Evolutionary conservation across 2,329 filamentous ascomycete species (phyloP), one percentile per base, ranked within the genome.

Genomic region (Magnaporthales sp.): DNA sequence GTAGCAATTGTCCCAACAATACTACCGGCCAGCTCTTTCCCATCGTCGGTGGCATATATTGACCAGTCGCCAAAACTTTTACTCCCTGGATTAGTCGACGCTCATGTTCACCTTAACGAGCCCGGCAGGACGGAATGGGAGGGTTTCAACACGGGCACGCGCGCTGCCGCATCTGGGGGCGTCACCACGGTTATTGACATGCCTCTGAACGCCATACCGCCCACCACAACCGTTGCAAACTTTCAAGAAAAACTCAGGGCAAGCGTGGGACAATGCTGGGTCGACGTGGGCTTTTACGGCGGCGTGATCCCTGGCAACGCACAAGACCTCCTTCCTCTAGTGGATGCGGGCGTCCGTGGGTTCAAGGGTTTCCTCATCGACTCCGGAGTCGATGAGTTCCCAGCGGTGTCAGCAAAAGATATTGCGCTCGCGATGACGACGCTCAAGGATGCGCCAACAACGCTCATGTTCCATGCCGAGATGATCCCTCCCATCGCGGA

Each of bases 281-380:
- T 98, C 29, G 95, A 98, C 73, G 93, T 98, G n/a, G 95, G 93
- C 31, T 98, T 99, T 78, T 98, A 98, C 75, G 95, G 95, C 29
- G 95, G 95, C 32, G 88, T 98, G 54, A 88, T 99, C 63, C 95
- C 95, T 3, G 95, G 94, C 1, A 99, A 99, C 74, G 86, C 89
- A 2, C 77, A 85, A 11, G 88, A 98, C 73, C 80, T 99, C 66
- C 87, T 91, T 72, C 89, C 88, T 0, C 82, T 99, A 4, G 91
- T 98, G 0, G 85, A 91, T 67, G 90, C 88, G 56, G 95, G 95
- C 66, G 94, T 98, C 11, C 85, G 93, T 70, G 95, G 95, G 13
- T 98, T 99, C 84, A 99, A 99, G 79, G 94, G 94, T 0, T 99
- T 99, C 77, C 79, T 99, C 72, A 98, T 98, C 75, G 93, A 98